These are phyloP conservation scores for Cordyceps cateniannulata DNA, from an alignment of 2,329 filamentous ascomycete species.

Conservation along the genomic window DNA sequence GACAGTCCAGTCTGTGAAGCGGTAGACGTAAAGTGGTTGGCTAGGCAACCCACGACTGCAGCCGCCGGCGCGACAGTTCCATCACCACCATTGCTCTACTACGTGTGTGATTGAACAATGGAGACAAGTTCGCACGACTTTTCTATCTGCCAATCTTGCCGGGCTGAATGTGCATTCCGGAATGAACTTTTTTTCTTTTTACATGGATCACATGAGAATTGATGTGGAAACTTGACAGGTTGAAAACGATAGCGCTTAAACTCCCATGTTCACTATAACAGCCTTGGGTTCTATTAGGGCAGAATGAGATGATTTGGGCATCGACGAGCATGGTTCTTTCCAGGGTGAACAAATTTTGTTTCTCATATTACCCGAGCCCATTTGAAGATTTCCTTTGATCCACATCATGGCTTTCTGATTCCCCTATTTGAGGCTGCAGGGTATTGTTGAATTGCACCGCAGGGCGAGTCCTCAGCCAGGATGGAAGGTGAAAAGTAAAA, in stretches of 20 bases:
- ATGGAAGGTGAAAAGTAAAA: neutral
- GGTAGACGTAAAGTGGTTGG: slow-evolving; percentile 15
- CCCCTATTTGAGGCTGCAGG: neutral
- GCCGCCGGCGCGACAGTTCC: neutral
- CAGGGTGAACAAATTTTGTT: neutral
- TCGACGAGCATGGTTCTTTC: neutral
- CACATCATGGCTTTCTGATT: neutral
- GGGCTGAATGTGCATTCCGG: neutral
- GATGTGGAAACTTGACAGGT: neutral
- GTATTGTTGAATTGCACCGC: neutral
- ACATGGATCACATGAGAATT: neutral
- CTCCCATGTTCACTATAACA: neutral
- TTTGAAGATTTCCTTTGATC: neutral
- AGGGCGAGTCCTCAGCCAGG: neutral
- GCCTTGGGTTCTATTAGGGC: neutral
- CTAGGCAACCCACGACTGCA: slow-evolving; percentile 17
- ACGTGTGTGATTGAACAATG: neutral
- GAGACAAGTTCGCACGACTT: neutral
- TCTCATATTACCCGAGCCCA: neutral
- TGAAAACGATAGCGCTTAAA: neutral
- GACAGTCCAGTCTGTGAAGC: neutral
- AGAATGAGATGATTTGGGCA: neutral
- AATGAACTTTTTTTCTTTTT: neutral
- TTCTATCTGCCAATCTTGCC: too few relatives aligned
- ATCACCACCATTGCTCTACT: neutral